Evolutionary conservation across 2,329 filamentous ascomycete genomes (phyloP).

Genomic region (Grosmannia serpens): DNA sequence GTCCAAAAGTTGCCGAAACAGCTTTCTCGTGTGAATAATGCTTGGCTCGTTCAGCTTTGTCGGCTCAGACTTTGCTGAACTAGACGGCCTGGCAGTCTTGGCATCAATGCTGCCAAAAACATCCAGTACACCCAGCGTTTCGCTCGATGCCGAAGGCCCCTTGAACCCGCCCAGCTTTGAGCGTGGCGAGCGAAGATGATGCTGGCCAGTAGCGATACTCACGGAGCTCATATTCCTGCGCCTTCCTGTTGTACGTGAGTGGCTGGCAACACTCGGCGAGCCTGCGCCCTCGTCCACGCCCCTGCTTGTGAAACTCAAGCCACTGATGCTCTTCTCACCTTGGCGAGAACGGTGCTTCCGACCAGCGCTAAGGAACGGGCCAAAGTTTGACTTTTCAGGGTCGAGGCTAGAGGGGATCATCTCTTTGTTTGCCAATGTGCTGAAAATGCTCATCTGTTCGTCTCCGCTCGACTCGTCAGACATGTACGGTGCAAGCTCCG

Average conservation of each 20-base stretch:
- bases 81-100: slow-evolving; percentile 25
- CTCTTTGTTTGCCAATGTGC: slow-evolving; percentile 57
- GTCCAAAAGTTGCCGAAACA: slow-evolving; percentile 71
- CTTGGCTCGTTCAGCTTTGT: slow-evolving; percentile 81
- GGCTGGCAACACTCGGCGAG: slow-evolving; percentile 44
- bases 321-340: slow-evolving; percentile 65
- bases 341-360: slow-evolving; percentile 60
- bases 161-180: slow-evolving; percentile 46
- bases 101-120: slow-evolving; percentile 9
- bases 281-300: slow-evolving; percentile 54
- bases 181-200: slow-evolving; percentile 63
- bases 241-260: slow-evolving; percentile 48
- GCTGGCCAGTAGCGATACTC: slow-evolving; percentile 45
- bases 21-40: slow-evolving; percentile 72
- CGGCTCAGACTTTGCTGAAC: slow-evolving; percentile 46
- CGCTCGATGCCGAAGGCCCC: slow-evolving; percentile 39
- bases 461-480: slow-evolving; percentile 92
- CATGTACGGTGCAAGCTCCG: slow-evolving; percentile 87
- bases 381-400: slow-evolving; percentile 61
- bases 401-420: slow-evolving; percentile 56
- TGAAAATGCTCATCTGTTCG: slow-evolving; percentile 80
- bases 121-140: slow-evolving; percentile 30
- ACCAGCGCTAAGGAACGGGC: slow-evolving; percentile 58
- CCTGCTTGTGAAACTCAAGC: slow-evolving; percentile 56
- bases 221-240: slow-evolving; percentile 76